A percentile compares a stretch with the other conserved stretches of the same genome.
Conservation (phyloP, 139 green algal genomes). For the Chlorella vulgaris region DNA sequence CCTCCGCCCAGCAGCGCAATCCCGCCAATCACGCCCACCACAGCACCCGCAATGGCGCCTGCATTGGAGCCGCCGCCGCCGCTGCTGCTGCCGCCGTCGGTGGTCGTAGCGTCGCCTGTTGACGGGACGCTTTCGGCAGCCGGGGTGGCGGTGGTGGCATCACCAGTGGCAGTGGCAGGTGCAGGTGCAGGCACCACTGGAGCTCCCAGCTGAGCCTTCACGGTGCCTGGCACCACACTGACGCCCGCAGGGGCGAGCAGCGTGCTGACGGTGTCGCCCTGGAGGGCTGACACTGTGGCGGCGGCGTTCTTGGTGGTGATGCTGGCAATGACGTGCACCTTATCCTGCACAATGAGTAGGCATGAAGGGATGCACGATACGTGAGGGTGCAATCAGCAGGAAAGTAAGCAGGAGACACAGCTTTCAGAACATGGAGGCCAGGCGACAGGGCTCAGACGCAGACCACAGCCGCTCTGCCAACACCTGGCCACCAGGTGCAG, state of each 20-base stretch:
- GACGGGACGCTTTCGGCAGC: neutral
- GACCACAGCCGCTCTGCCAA: no score
- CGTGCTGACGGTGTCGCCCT: slow-evolving; percentile 27
- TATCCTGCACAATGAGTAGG: neutral
- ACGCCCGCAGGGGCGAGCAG: slow-evolving; percentile 23
- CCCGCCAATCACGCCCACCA: slow-evolving; percentile 13
- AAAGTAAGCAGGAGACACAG: no score
- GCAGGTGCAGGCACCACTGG: neutral
- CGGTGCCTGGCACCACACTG: slow-evolving; percentile 1
- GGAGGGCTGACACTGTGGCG: neutral
- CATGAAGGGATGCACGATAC: no score
- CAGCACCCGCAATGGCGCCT: slow-evolving; percentile 24
- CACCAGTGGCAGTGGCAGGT: neutral
- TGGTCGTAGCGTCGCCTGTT: neutral
- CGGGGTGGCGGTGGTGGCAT: neutral
- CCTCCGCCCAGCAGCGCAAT: neutral
- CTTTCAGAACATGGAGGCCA: no score
- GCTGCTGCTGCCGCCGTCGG: no score
- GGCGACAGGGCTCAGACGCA: no score
- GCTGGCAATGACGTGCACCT: slow-evolving; percentile 4
- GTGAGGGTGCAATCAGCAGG: no score
- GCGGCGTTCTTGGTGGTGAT: slow-evolving; percentile 19
- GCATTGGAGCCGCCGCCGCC: slow-evolving; percentile 13
- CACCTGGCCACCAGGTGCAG: neutral
- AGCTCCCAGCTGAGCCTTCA: slow-evolving; percentile 27